Base-by-base conservation (phyloP, 208 protist species). In the Zelonia costaricensis region DNA sequence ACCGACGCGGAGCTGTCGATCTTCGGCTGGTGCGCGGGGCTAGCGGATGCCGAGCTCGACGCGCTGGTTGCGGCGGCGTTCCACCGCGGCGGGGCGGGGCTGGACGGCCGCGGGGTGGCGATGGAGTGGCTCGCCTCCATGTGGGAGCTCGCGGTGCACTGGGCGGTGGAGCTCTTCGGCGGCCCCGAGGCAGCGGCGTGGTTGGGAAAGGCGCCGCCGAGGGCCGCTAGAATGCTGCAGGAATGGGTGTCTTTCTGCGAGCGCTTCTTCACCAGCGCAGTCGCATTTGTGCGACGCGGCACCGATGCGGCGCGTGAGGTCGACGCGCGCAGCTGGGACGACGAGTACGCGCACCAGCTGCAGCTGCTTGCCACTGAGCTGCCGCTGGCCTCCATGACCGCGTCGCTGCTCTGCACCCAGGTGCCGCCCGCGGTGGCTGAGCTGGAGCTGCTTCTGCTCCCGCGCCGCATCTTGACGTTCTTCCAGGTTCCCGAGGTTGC, bases 341-440 rank as follows among this genome's bases (percentile, higher is more conserved):
- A 42, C 36, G 57, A 57, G 38, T 40, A 66, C 35, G 10, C 9
- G 4, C 66, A 73, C 30, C 33, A 56, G 10, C 10, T 73, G 52
- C 49, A 73, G 44, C 43, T 73, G 10, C 44, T 73, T 36, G 66
- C 40, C 0, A 66, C 33, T 45, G 58, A 73, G 43, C 57, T 73
- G 6, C 52, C 57, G 8, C 52, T 73, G 10, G 12, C 66, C 12
- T 56, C 57, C 15, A 38, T 65, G 1, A 66, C 66, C 0, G 66
- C 66, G 2, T 40, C 57, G 4, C 52, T 73, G 4, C 44, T 73
- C 25, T 73, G 66, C 58, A 31, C 66, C 7, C 58, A 60, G 49
- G 0, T 48, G 20, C 66, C 58, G 25, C 28, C 1, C 8, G 23
- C 33, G 8, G 5, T 30, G 10, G 58, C 25, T 1, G 43, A 48